Percentiles rank a stretch among this genome's conserved stretches.
Evolutionary conservation across 345 rosid species (phyloP).

Genomic region (Stellera chamaejasme): DNA sequence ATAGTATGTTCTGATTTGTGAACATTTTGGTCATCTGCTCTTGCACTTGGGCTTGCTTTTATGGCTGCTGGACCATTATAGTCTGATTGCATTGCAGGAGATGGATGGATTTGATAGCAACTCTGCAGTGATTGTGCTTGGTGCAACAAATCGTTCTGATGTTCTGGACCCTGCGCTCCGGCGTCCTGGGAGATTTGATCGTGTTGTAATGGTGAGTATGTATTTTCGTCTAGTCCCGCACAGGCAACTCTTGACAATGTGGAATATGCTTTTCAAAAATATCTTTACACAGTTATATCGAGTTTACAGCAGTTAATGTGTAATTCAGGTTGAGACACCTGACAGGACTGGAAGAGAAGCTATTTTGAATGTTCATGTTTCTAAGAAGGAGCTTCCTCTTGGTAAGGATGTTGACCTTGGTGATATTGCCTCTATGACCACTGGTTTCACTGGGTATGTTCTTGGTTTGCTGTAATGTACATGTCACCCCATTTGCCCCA

Average conservation of each 20-base stretch:
- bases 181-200: conserved; percentile 98
- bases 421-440: conserved; percentile 87
- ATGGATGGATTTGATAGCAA: conserved; percentile 99
- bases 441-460: conserved; percentile 95
- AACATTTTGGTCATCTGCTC: no score
- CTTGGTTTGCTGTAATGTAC: conserved; percentile 2
- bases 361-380: conserved; percentile 75
- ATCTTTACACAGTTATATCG: conserved; percentile 9
- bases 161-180: conserved; percentile 94
- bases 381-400: conserved; percentile 80
- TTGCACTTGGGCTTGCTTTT: no score
- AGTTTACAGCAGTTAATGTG: conserved; percentile 8
- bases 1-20: background rate
- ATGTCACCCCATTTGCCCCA: background rate
- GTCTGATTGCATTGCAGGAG: conserved; percentile 48
- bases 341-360: conserved; percentile 92
- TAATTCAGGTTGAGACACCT: conserved; percentile 78
- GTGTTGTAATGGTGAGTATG: conserved; percentile 73
- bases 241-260: conserved; percentile 10
- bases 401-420: conserved; percentile 66
- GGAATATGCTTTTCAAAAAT: conserved; percentile 4
- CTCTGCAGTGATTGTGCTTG: conserved; percentile 94
- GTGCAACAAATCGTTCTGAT: conserved; percentile 96
- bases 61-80: background rate
- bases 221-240: background rate